A percentile compares a stretch with the other conserved stretches of the same genome.
phyloP scores from a whole-genome alignment of 2,329 filamentous ascomycete genomes.

The Cucurbitaria berberidis region DNA sequence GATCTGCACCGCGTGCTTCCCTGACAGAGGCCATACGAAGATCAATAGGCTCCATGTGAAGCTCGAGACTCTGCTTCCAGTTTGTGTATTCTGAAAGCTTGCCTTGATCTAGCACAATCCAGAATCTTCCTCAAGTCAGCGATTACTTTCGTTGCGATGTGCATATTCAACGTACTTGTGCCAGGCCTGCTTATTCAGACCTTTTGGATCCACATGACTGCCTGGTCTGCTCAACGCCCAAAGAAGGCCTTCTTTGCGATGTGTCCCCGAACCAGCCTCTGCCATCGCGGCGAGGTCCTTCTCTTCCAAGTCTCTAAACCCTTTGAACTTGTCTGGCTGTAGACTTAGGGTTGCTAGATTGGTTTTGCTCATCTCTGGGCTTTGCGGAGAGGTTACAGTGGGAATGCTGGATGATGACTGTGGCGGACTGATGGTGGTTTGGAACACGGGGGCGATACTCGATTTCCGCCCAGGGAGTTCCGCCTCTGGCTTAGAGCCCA shows the following conservation, averaged over 20 bases:
- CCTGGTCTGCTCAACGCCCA: slow-evolving; percentile 94
- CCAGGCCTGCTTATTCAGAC: slow-evolving; percentile 96
- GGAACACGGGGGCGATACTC: slow-evolving; percentile 43
- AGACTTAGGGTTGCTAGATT: slow-evolving; percentile 36
- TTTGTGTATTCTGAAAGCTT: slow-evolving; percentile 98
- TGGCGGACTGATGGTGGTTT: slow-evolving; percentile 43
- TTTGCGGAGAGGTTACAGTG: slow-evolving; percentile 34
- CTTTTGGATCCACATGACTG: slow-evolving; percentile 92
- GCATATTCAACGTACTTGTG: slow-evolving; percentile 75
- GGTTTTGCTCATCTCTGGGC: slow-evolving; percentile 36
- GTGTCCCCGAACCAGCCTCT: slow-evolving; percentile 65
- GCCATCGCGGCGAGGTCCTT: slow-evolving; percentile 58
- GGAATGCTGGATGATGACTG: slow-evolving; percentile 35
- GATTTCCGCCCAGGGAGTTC: slow-evolving; percentile 39
- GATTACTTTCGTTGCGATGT: not conserved
- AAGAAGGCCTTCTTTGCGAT: slow-evolving; percentile 89
- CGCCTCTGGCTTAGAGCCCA: slow-evolving; percentile 28
- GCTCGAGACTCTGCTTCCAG: slow-evolving; percentile 95
- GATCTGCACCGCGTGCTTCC: slow-evolving; percentile 91
- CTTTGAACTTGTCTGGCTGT: slow-evolving; percentile 74
- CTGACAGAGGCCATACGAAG: slow-evolving; percentile 95
- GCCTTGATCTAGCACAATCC: slow-evolving; percentile 96
- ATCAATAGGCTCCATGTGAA: slow-evolving; percentile 98
- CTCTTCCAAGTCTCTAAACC: slow-evolving; percentile 90
- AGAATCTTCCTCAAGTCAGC: slow-evolving; percentile 70